These are phyloP conservation scores for Neurospora sp. DNA, from an alignment of 495 filamentous ascomycete genomes.

Conservation along the genomic window DNA sequence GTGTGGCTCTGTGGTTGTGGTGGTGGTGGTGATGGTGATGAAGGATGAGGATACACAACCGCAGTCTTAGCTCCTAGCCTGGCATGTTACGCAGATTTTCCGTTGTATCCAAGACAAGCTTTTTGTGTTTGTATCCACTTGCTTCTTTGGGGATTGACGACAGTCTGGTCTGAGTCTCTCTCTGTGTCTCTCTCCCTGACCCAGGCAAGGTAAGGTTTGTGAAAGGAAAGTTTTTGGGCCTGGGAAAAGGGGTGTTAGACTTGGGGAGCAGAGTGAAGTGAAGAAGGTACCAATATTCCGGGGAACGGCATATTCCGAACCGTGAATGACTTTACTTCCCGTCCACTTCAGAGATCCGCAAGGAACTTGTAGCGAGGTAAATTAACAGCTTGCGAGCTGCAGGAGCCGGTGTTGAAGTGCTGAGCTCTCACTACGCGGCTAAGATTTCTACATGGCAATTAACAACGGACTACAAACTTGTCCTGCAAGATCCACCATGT, in stretches of 20 bases:
- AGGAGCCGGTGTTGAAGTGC: not conserved
- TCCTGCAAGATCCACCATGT: too few relatives aligned
- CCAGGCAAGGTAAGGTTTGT: not conserved
- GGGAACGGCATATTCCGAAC: not conserved
- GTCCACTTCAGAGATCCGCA: not conserved
- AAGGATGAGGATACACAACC: not conserved
- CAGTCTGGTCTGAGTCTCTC: not conserved
- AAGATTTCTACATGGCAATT: too few relatives aligned
- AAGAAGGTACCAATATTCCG: not conserved
- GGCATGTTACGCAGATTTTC: not conserved
- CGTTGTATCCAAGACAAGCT: not conserved
- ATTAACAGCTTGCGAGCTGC: too few relatives aligned
- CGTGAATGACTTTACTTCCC: not conserved
- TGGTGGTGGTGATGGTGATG: not conserved
- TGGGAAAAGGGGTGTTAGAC: not conserved
- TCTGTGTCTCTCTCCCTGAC: not conserved
- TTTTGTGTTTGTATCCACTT: not conserved
- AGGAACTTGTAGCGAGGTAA: too few relatives aligned
- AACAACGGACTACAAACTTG: too few relatives aligned
- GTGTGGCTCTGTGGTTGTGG: not conserved
- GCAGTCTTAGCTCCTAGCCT: not conserved
- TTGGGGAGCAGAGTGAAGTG: not conserved
- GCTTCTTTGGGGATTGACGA: not conserved
- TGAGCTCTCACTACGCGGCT: too few relatives aligned
- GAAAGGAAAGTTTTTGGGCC: not conserved